These are phyloP conservation scores for Alloteropsis semialata DNA, from an alignment of 176 grass and related monocot species.

Conservation along the genomic window DNA sequence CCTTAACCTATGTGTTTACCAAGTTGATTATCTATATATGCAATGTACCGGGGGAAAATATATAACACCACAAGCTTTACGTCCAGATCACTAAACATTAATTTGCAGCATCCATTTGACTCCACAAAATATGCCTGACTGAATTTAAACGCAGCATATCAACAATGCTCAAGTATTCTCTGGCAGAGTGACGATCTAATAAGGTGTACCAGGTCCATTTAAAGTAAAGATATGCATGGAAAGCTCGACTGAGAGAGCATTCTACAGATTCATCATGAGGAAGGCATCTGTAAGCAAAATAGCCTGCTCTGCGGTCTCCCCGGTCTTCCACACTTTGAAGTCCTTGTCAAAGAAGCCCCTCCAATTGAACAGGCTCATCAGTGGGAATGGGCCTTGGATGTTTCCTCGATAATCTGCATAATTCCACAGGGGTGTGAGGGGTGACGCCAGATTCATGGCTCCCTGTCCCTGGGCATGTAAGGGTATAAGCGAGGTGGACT, in stretches of 20 bases:
- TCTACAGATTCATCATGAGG: background rate
- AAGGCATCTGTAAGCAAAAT: conserved; percentile 50
- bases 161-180: background rate
- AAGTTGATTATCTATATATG: too few species aligned
- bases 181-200: background rate
- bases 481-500: background rate
- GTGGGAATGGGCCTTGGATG: conserved; percentile 43
- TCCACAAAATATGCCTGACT: background rate
- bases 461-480: background rate
- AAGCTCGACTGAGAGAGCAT: background rate
- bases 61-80: background rate
- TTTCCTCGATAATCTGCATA: conserved; percentile 50
- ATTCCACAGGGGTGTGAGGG: conserved; percentile 20
- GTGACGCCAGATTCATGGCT: background rate
- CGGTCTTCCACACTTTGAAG: conserved; percentile 59
- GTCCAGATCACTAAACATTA: background rate
- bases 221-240: background rate
- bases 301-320: conserved; percentile 24
- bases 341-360: conserved; percentile 47
- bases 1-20: too few species aligned
- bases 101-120: too few species aligned
- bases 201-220: background rate
- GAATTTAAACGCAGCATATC: background rate
- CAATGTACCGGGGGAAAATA: too few species aligned
- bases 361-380: conserved; percentile 35